Percentiles rank a stretch among this genome's conserved stretches.
These are phyloP conservation scores for Hygrophoropsis aurantiaca DNA, from an alignment of 768 basidiomycete species.

Conservation along the genomic window DNA sequence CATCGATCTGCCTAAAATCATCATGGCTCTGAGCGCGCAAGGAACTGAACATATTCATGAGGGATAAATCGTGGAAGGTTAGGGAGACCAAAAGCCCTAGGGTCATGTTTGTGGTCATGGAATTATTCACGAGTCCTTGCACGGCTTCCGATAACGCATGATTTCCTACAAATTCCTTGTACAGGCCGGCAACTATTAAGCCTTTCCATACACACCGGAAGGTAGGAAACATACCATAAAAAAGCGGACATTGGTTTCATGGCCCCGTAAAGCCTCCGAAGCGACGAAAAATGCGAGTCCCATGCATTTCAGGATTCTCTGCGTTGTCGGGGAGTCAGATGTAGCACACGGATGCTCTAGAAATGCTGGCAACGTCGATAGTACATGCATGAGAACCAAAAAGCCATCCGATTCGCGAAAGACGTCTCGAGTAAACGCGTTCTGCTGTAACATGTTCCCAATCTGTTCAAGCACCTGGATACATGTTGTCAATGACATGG, in stretches of 20 bases:
- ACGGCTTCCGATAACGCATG: slow-evolving; percentile 62
- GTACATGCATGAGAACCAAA: slow-evolving; percentile 67
- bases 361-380: slow-evolving; percentile 54
- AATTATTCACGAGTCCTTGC: slow-evolving; percentile 47
- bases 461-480: slow-evolving; percentile 64
- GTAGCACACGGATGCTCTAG: slow-evolving; percentile 31
- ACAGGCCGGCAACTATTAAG: neutral
- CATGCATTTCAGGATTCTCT: slow-evolving; percentile 49
- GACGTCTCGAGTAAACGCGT: slow-evolving; percentile 64
- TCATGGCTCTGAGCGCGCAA: slow-evolving; percentile 36
- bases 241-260: slow-evolving; percentile 56
- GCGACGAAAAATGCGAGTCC: slow-evolving; percentile 64
- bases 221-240: slow-evolving; percentile 54
- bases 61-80: slow-evolving; percentile 61
- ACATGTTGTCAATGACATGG: too few relatives aligned
- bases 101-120: slow-evolving; percentile 49
- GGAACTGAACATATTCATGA: slow-evolving; percentile 53
- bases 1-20: slow-evolving; percentile 42
- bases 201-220: slow-evolving; percentile 1
- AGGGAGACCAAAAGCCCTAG: slow-evolving; percentile 71
- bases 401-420: slow-evolving; percentile 86
- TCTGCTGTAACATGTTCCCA: slow-evolving; percentile 64
- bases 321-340: slow-evolving; percentile 36
- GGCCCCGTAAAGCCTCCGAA: slow-evolving; percentile 60
- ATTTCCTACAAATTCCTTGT: slow-evolving; percentile 54